Percentiles rank a stretch among this genome's conserved stretches.
Conservation (phyloP, 2,329 filamentous ascomycete genomes). For the Coniochaeta sp. region DNA sequence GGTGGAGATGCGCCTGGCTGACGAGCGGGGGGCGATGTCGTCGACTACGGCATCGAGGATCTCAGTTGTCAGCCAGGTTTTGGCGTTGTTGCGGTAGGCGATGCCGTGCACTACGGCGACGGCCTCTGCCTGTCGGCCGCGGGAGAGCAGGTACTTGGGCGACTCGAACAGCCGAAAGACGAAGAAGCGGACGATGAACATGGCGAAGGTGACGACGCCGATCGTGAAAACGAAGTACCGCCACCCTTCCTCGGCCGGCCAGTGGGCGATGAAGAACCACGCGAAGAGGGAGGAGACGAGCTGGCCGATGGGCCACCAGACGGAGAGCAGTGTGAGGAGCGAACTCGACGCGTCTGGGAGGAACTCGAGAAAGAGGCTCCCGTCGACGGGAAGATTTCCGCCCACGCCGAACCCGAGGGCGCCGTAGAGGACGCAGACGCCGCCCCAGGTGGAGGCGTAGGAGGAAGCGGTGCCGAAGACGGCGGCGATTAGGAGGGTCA, state of each 20-base stretch:
- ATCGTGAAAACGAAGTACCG: slow-evolving; percentile 65
- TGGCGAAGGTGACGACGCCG: slow-evolving; percentile 64
- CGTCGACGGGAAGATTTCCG: slow-evolving; percentile 73
- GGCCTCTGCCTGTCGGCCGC: slow-evolving; percentile 70
- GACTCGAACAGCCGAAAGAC: slow-evolving; percentile 79
- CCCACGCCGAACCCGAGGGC: slow-evolving; percentile 62
- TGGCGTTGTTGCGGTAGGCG: slow-evolving; percentile 61
- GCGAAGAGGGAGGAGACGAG: slow-evolving; percentile 64
- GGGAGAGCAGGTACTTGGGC: slow-evolving; percentile 72
- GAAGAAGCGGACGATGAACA: slow-evolving; percentile 75
- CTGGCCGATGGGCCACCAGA: slow-evolving; percentile 84
- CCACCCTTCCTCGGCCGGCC: slow-evolving; percentile 67
- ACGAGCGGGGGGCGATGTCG: slow-evolving; percentile 11
- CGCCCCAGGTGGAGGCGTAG: slow-evolving; percentile 60
- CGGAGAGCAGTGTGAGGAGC: slow-evolving; percentile 70
- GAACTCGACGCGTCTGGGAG: slow-evolving; percentile 67
- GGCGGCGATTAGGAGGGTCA: slow-evolving; percentile 67
- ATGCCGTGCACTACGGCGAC: slow-evolving; percentile 75
- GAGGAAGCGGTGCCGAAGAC: slow-evolving; percentile 67
- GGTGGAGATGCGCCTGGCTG: slow-evolving; percentile 20
- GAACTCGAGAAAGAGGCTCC: slow-evolving; percentile 77
- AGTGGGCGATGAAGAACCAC: slow-evolving; percentile 69
- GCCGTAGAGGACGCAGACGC: slow-evolving; percentile 53
- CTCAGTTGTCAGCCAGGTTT: slow-evolving; percentile 71
- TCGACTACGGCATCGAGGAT: slow-evolving; percentile 52